Evolutionary conservation across 140 eudicot species (phyloP), one percentile per base, ranked within the genome.

Genomic region (Cichorium intybus): DNA sequence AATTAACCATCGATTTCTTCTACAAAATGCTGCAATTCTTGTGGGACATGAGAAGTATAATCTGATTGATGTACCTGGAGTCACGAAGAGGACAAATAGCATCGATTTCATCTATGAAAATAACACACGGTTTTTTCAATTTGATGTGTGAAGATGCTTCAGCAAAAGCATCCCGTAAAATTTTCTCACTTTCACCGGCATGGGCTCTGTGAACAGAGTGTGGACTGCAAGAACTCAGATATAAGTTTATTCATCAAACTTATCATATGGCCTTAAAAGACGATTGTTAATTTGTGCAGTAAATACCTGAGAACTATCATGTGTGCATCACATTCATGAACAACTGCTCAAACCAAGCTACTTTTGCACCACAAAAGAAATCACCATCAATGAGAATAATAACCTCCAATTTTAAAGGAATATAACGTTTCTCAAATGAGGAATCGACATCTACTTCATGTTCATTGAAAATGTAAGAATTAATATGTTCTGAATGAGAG

Each of bases 341-440:
- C 96, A 72, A 88, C 99, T 15, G 96, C 99, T 55, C 99, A 87
- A 74, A 93, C 99, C 84, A 93, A 85, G 86, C 99, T 88, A 55
- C 97, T 93, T 97, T 93, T 57, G 53, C 71, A 68, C 53, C 46
- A 37, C 62, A 54, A 87, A 15, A 33, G 64, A 67, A 24, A 54
- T 43, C 51, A 33, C 27, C 46, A 73, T 73, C 61, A 64, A 56
- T n/a, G 14, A 41, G 47, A 29, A 9, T 28, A 43, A 58, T 50
- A 46, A 10, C 35, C 27, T 60, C 21, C 7, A 1, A 35, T 2
- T 7, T 58, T 23, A 20, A n/a, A 35, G 16, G 53, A 59, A n/a
- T 26, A 41, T 26, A 8, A 62, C 24, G 45, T n/a, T n/a, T n/a
- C n/a, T n/a, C n/a, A n/a, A n/a, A n/a, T 62, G 43, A 24, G 24